A percentile compares a stretch with the other conserved stretches of the same genome.
phyloP scores from a whole-genome alignment of 768 basidiomycete species.

The Agaricus blazei region DNA sequence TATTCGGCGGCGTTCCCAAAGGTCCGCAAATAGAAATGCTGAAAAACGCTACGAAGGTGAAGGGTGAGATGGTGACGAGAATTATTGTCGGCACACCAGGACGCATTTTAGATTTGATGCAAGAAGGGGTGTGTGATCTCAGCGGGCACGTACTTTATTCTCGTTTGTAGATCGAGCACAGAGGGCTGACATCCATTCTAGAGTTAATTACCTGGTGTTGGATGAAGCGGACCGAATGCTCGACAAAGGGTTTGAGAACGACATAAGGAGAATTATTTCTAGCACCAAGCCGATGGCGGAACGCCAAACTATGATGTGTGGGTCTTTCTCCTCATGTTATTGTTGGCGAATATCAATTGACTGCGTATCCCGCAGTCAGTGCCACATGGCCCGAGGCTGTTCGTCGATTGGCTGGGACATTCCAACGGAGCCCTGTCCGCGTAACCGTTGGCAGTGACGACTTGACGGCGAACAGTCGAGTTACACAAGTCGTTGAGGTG shows the following conservation, averaged over 20 bases:
- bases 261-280: constrained; percentile 87
- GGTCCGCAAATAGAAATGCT: constrained; percentile 72
- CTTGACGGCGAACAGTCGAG: constrained; percentile 87
- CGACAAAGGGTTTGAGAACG: constrained; percentile 98
- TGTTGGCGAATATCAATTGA: background rate
- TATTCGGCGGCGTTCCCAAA: constrained; percentile 96
- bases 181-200: constrained; percentile 21
- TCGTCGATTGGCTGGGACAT: constrained; percentile 80
- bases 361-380: constrained; percentile 54
- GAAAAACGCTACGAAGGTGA: constrained; percentile 43
- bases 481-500: constrained; percentile 92
- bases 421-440: constrained; percentile 78
- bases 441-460: constrained; percentile 97
- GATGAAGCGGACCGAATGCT: constrained; percentile 99
- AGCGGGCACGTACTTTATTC: constrained; percentile 41
- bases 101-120: constrained; percentile 85
- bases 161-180: background rate
- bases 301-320: constrained; percentile 94
- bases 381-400: constrained; percentile 99
- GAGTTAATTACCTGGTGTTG: constrained; percentile 87
- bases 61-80: constrained; percentile 47
- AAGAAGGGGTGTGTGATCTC: constrained; percentile 81
- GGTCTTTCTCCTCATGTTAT: constrained; percentile 24
- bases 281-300: constrained; percentile 59
- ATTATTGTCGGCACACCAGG: constrained; percentile 97